These are phyloP conservation scores for Exophiala sp. DNA, from an alignment of 2,329 filamentous ascomycete genomes.

Conservation along the genomic window DNA sequence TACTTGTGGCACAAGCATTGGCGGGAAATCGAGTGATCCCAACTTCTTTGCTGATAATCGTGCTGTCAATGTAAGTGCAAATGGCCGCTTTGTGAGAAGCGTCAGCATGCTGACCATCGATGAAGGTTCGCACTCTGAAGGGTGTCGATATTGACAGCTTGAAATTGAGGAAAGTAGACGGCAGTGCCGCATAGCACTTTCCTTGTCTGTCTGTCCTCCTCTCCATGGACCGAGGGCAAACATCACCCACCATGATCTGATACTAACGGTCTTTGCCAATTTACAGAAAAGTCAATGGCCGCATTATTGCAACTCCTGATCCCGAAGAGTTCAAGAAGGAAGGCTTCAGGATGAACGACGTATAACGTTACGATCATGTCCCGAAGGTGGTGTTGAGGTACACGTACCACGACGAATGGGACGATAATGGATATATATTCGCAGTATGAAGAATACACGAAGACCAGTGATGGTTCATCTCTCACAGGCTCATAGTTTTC, in stretches of 20 bases:
- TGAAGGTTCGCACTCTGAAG: constrained; percentile 30
- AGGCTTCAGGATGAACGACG: background rate
- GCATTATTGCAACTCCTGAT: constrained; percentile 1
- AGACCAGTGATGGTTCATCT: no score
- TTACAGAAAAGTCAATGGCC: constrained; percentile 12
- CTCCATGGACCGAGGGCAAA: no score
- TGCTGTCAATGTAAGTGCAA: constrained; percentile 32
- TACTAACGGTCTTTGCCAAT: background rate
- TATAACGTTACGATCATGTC: background rate
- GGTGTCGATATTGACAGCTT: constrained; percentile 30
- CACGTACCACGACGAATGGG: no score
- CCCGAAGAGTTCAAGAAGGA: constrained; percentile 7
- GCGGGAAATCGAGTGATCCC: constrained; percentile 28
- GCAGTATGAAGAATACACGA: no score
- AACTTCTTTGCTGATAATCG: constrained; percentile 26
- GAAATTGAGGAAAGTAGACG: constrained; percentile 29
- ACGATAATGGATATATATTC: background rate
- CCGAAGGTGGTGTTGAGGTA: background rate
- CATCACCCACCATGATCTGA: background rate
- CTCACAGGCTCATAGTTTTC: no score
- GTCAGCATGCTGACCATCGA: background rate
- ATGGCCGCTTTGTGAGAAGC: background rate
- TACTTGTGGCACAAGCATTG: constrained; percentile 32
- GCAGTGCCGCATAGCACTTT: constrained; percentile 3
- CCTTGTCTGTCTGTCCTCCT: background rate